A percentile compares a stretch with the other conserved stretches of the same genome.
phyloP scores from a whole-genome alignment of 192 early-diverging fungal genomes.

The Coemansia nantahalensis region DNA sequence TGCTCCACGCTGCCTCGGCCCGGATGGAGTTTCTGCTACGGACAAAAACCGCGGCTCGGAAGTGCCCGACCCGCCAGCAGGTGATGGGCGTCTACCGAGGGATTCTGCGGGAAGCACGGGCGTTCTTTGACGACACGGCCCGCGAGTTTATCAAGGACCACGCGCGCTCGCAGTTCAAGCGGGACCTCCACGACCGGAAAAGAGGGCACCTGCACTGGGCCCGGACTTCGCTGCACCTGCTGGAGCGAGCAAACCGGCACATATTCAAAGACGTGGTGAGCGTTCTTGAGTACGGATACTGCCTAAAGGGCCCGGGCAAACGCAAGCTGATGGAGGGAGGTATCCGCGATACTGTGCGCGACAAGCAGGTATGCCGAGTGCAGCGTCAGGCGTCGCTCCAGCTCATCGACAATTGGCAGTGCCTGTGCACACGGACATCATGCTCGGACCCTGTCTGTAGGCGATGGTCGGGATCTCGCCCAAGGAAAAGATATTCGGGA shows the following conservation, averaged over 20 bases:
- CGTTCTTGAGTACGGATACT: conserved; percentile 41
- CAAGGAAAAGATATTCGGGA: conserved; percentile 39
- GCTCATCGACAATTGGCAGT: too few species aligned
- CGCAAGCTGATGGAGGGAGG: conserved; percentile 29
- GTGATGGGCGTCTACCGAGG: conserved; percentile 30
- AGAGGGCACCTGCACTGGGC: conserved; percentile 19
- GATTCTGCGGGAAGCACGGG: conserved; percentile 32
- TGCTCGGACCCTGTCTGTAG: too few species aligned
- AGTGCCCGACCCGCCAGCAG: conserved; percentile 2
- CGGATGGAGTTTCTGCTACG: conserved; percentile 39
- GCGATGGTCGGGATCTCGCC: conserved; percentile 22
- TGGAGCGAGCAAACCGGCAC: conserved; percentile 40
- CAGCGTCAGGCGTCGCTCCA: too few species aligned
- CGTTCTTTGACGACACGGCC: conserved; percentile 41
- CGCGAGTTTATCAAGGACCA: conserved; percentile 36
- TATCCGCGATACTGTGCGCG: too few species aligned
- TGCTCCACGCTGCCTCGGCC: too few species aligned
- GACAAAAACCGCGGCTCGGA: not conserved
- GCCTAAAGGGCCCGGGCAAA: conserved; percentile 43
- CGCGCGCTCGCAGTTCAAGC: conserved; percentile 25
- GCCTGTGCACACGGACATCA: too few species aligned
- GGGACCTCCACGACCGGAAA: conserved; percentile 19
- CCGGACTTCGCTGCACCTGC: conserved; percentile 19
- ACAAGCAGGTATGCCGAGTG: too few species aligned
- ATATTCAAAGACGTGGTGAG: conserved; percentile 33